These are phyloP conservation scores for Venturiaceae sp. DNA, from an alignment of 2,329 filamentous ascomycete species.

Conservation along the genomic window DNA sequence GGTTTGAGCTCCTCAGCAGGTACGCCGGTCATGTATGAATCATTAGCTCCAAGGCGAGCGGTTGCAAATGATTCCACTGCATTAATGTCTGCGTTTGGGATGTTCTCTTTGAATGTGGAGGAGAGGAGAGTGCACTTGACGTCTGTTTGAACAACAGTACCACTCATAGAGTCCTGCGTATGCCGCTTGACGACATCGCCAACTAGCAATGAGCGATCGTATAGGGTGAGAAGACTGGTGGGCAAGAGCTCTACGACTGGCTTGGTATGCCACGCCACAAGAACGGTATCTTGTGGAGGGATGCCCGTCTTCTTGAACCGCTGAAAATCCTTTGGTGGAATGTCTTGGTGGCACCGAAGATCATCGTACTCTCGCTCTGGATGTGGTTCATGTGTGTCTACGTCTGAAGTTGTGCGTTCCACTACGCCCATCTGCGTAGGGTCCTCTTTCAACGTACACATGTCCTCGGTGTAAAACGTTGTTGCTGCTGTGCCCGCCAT, in stretches of 20 bases:
- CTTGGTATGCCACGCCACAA: conserved; percentile 8
- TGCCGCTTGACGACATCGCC: conserved; percentile 9
- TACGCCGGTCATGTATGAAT: neutral
- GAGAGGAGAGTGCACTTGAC: conserved; percentile 1
- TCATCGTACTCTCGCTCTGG: conserved; percentile 7
- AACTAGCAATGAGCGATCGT: conserved; percentile 8
- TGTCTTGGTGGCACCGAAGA: conserved; percentile 3
- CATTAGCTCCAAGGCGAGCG: neutral
- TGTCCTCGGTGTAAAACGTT: conserved; percentile 8
- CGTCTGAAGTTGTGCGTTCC: conserved; percentile 5
- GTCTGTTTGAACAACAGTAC: conserved; percentile 4
- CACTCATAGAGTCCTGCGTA: conserved; percentile 3
- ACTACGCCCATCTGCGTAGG: conserved; percentile 8
- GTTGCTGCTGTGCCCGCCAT: neutral
- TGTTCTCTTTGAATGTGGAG: neutral
- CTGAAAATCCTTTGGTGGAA: neutral
- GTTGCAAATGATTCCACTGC: neutral
- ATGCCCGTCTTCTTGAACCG: conserved; percentile 9
- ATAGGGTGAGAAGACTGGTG: neutral
- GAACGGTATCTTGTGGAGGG: conserved; percentile 8
- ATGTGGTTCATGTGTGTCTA: conserved; percentile 7
- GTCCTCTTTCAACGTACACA: conserved; percentile 1
- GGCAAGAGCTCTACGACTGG: conserved; percentile 5
- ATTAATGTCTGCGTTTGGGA: neutral
- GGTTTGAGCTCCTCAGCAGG: conserved; percentile 7